Evolutionary conservation across 1,284 basidiomycete genomes (phyloP).

Genomic region (Agaricales sp.): DNA sequence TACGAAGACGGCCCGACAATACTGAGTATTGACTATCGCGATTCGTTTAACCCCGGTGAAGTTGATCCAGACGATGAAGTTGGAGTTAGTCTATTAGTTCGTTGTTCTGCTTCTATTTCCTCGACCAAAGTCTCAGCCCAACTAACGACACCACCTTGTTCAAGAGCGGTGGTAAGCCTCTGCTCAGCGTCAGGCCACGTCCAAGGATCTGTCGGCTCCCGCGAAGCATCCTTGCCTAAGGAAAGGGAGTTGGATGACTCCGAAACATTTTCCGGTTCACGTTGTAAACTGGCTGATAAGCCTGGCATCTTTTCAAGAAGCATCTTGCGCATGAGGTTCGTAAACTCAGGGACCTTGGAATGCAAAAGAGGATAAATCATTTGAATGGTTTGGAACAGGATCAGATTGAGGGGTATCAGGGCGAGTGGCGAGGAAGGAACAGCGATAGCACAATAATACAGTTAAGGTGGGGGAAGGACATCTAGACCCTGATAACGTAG

Average conservation of each 20-base stretch:
- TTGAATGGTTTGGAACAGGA: constrained; percentile 2
- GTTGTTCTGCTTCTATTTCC: constrained; percentile 12
- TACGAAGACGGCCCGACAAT: too few relatives aligned
- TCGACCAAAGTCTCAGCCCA: constrained; percentile 11
- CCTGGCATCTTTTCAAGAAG: neutral
- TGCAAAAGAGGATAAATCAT: constrained; percentile 2
- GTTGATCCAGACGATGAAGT: too few relatives aligned
- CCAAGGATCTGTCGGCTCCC: constrained; percentile 4
- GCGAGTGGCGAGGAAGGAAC: too few relatives aligned
- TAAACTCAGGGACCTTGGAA: neutral
- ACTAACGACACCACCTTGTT: constrained; percentile 11
- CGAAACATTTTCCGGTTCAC: constrained; percentile 8
- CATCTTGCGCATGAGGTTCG: neutral
- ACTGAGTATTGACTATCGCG: too few relatives aligned
- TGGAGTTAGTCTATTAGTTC: too few relatives aligned
- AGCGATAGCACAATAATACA: too few relatives aligned
- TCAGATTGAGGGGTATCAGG: too few relatives aligned
- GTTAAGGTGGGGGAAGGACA: constrained; percentile 1
- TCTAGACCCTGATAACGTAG: neutral
- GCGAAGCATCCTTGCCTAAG: neutral
- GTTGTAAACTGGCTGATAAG: neutral
- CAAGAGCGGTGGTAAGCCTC: constrained; percentile 11
- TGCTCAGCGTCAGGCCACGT: constrained; percentile 11
- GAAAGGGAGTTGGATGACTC: constrained; percentile 1
- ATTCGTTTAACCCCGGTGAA: too few relatives aligned